Evolutionary conservation across 2,329 filamentous ascomycete genomes (phyloP).

Genomic region (Fusarium mexicanum): DNA sequence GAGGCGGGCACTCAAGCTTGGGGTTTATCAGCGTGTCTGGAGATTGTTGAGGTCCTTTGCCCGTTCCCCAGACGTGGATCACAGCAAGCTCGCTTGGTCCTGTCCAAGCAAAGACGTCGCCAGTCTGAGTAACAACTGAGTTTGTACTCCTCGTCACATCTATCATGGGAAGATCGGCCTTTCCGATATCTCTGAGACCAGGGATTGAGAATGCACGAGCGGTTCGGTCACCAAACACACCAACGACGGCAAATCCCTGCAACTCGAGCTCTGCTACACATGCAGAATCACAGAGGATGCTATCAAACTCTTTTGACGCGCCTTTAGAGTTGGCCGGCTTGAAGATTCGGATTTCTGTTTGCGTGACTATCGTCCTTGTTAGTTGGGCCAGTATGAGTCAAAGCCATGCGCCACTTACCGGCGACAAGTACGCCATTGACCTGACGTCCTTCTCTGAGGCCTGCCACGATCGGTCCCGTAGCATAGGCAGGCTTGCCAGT

Average conservation of each 20-base stretch:
- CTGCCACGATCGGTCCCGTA: slow-evolving; percentile 78
- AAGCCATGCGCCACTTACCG: slow-evolving; percentile 57
- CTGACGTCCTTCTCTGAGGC: slow-evolving; percentile 76
- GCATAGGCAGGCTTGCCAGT: slow-evolving; percentile 80
- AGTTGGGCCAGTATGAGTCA: slow-evolving; percentile 22
- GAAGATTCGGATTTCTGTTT: slow-evolving; percentile 86
- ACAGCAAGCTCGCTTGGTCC: slow-evolving; percentile 87
- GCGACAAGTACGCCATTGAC: slow-evolving; percentile 84
- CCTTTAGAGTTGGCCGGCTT: slow-evolving; percentile 86
- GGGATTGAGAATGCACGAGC: slow-evolving; percentile 88
- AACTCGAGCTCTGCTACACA: slow-evolving; percentile 78
- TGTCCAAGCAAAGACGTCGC: slow-evolving; percentile 87
- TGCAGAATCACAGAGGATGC: slow-evolving; percentile 83
- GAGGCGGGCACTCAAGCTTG: slow-evolving; percentile 74
- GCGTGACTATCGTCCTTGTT: slow-evolving; percentile 59
- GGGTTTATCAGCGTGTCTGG: slow-evolving; percentile 85
- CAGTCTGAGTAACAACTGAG: slow-evolving; percentile 77
- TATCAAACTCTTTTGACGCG: slow-evolving; percentile 90
- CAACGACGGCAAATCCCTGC: slow-evolving; percentile 81
- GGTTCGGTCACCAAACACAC: slow-evolving; percentile 84
- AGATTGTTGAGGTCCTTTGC: slow-evolving; percentile 67
- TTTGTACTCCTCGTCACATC: slow-evolving; percentile 78
- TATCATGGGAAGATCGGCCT: slow-evolving; percentile 72
- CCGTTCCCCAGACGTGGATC: slow-evolving; percentile 85
- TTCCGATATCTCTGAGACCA: slow-evolving; percentile 83